These are phyloP conservation scores for Talaromyces islandicus DNA, from an alignment of 2,329 filamentous ascomycete genomes.

Conservation along the genomic window DNA sequence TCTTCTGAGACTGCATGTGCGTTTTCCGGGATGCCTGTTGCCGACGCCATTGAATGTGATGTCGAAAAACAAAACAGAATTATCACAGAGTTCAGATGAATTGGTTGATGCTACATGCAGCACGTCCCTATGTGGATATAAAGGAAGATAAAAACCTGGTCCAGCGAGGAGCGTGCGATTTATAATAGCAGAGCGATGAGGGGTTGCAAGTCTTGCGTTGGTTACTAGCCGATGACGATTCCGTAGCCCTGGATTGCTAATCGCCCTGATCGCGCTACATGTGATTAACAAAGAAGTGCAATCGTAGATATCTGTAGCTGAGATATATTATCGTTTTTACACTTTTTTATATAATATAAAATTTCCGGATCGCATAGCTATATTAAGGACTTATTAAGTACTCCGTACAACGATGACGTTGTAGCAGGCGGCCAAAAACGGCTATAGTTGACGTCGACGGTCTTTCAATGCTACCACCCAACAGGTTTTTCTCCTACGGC, in stretches of 20 bases:
- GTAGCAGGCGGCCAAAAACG: no score
- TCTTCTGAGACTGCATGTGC: slow-evolving; percentile 41
- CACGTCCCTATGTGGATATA: neutral
- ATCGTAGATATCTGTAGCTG: no score
- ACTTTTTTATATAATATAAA: no score
- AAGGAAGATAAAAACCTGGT: neutral
- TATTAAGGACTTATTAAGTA: no score
- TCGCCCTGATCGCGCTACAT: neutral
- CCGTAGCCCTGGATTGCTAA: neutral
- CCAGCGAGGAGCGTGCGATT: neutral
- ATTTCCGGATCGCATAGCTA: no score
- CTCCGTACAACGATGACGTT: no score
- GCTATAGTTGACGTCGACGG: no score
- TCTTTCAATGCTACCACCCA: no score
- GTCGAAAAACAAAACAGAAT: neutral
- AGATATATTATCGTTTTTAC: no score
- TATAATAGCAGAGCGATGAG: neutral
- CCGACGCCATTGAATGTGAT: slow-evolving; percentile 2
- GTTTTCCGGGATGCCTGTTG: slow-evolving; percentile 1
- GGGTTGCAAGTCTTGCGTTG: neutral
- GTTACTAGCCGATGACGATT: neutral
- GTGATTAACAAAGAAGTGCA: no score
- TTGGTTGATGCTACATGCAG: neutral
- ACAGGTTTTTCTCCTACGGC: no score
- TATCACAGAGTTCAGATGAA: neutral